Base-by-base conservation (phyloP, 805 yeast genomes). In the Peterozyma toletana region DNA sequence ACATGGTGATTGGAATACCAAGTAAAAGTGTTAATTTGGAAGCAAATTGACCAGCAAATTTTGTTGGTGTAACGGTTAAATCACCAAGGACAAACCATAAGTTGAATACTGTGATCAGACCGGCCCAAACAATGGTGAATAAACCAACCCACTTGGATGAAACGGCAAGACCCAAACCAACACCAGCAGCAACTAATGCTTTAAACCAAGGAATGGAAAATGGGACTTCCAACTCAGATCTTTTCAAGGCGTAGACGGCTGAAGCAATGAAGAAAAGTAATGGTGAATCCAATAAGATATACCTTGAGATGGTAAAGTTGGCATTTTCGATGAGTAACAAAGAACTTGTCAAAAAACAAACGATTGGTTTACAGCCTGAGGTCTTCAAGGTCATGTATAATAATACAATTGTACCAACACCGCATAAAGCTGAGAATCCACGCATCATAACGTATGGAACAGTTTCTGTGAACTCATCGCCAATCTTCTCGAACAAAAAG, bases 121-220 rank as follows among this genome's bases (percentile, higher is more conserved):
- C 95, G 47, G 80, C 73, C 91, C 91, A 86, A 3, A 83, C 83
- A 45, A 86, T 58, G 15, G 95, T 86, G 65, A 85, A 85, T 35
- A 85, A 64, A 49, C 95, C 95, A 38, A 85, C 93, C 93, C 93
- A 85, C 62, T 86, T 86, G 30, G 90, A 78, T 18, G 85, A 75
- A 16, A 80, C 64, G 3, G 93, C 84, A 46, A 84, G 67, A 42
- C 93, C 95, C 46, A 85, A 64, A n/a, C 80, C 78, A 42, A 81
- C 58, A 52, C 85, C 86, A 37, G 86, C 71, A n/a, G 80, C 70
- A 29, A 78, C 27, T 51, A 86, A 62, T n/a, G 79, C 63, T 55
- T 73, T 79, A 57, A 60, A 78, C 78, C 90, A 81, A 17, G 58
- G 63, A 37, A 59, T 56, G 14, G 83, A 53, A 54, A 78, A 75